Evolutionary conservation across 2,329 filamentous ascomycete species (phyloP).

Genomic region (Rosellinia necatrix): DNA sequence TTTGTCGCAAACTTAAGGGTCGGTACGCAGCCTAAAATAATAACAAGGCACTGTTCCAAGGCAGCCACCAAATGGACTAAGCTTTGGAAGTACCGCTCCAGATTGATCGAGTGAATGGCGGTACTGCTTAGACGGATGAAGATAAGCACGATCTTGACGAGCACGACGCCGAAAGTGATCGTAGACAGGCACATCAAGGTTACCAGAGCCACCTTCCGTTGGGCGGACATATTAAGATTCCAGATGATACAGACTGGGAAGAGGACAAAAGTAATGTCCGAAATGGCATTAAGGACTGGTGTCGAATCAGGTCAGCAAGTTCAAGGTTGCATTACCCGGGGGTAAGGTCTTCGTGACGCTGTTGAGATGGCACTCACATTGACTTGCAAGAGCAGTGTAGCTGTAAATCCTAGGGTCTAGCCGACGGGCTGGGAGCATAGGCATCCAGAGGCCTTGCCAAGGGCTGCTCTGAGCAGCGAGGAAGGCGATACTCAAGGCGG

Average conservation of each 20-base stretch:
- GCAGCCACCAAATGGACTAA: not conserved
- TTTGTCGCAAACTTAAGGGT: no score
- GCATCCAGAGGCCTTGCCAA: no score
- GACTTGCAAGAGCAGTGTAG: not conserved
- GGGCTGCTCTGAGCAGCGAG: not conserved
- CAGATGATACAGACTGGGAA: conserved; percentile 12
- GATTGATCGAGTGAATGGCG: no score
- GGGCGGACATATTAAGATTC: conserved; percentile 9
- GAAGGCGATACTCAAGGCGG: not conserved
- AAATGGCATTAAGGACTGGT: conserved; percentile 5
- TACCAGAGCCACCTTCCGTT: not conserved
- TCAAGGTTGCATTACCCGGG: no score
- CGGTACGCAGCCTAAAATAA: conserved; percentile 16
- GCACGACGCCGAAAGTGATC: not conserved
- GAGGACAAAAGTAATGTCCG: conserved; percentile 6
- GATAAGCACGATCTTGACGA: not conserved
- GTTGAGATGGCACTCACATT: conserved; percentile 4
- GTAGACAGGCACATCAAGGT: not conserved
- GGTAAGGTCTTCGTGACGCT: no score
- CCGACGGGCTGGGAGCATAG: no score
- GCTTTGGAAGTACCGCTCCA: not conserved
- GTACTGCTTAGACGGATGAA: not conserved
- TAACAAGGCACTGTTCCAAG: conserved; percentile 11
- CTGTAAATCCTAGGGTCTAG: not conserved
- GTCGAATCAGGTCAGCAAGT: not conserved